Percentiles rank a stretch among this genome's conserved stretches.
phyloP scores from a whole-genome alignment of 306 rosid species.

The Calophaca sinica region DNA sequence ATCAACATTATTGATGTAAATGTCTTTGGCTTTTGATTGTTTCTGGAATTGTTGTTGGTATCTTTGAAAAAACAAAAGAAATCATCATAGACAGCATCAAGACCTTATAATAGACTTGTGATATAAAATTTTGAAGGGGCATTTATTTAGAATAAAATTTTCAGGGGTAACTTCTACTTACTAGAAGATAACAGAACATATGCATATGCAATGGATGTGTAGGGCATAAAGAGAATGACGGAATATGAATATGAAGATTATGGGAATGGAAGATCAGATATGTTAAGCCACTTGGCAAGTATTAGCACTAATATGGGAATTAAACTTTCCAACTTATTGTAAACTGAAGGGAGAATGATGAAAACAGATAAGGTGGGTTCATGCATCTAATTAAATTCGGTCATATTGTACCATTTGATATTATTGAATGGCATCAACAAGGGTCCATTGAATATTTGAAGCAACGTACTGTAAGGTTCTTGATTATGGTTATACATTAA shows the following conservation, averaged over 20 bases:
- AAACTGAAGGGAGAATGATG: conserved; percentile 6
- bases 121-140: conserved; percentile 22
- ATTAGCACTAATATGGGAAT: conserved; percentile 30
- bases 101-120: background rate
- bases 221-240: conserved; percentile 44
- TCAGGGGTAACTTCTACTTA: conserved; percentile 31
- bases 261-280: background rate
- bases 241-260: conserved; percentile 30
- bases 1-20: conserved; percentile 49
- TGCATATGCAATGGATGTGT: conserved; percentile 42
- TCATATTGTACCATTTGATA: background rate
- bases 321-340: conserved; percentile 17
- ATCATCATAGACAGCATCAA: conserved; percentile 35
- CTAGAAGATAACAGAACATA: conserved; percentile 42
- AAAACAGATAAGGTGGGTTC: conserved; percentile 19
- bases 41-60: conserved; percentile 39
- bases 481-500: too few relatives aligned
- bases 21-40: conserved; percentile 48
- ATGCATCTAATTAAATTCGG: background rate
- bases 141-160: conserved; percentile 43
- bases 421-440: background rate
- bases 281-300: background rate
- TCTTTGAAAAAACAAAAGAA: conserved; percentile 30
- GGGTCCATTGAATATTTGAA: too few relatives aligned
- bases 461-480: too few relatives aligned